phyloP scores from a whole-genome alignment of 805 yeast genomes.

The Candida jianshihensis region DNA sequence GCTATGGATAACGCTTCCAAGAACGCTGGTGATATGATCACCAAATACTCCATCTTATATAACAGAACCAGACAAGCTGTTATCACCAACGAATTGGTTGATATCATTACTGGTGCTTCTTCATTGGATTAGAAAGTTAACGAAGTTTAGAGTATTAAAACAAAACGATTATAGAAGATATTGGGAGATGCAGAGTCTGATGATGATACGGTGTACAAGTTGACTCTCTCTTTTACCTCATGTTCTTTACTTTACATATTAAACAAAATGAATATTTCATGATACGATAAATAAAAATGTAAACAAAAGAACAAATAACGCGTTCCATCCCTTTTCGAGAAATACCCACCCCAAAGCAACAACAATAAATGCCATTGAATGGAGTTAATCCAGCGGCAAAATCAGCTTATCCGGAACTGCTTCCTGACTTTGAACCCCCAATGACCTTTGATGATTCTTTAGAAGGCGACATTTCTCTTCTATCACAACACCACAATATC shows the following conservation, averaged over 20 bases:
- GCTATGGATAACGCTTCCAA: constrained; percentile 99
- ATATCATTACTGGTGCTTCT: constrained; percentile 99
- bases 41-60: constrained; percentile 91
- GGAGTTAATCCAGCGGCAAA: constrained; percentile 8
- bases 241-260: no score
- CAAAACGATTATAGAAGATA: no score
- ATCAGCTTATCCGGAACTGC: constrained; percentile 18
- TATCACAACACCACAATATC: not conserved
- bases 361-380: constrained; percentile 1
- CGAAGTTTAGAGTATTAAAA: not conserved
- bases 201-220: constrained; percentile 2
- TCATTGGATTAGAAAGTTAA: constrained; percentile 71
- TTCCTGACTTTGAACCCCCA: constrained; percentile 15
- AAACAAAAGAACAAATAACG: not conserved
- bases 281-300: not conserved
- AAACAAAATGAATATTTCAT: constrained; percentile 1
- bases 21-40: constrained; percentile 99
- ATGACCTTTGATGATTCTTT: constrained; percentile 13
- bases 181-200: not conserved
- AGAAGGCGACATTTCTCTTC: constrained; percentile 21
- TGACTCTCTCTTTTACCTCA: no score
- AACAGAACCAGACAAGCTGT: constrained; percentile 99
- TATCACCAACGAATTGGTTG: constrained; percentile 98
- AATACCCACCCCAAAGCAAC: no score
- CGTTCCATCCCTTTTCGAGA: no score